Base-by-base conservation (phyloP, 768 basidiomycete genomes). In the Lactarius trivialis region DNA sequence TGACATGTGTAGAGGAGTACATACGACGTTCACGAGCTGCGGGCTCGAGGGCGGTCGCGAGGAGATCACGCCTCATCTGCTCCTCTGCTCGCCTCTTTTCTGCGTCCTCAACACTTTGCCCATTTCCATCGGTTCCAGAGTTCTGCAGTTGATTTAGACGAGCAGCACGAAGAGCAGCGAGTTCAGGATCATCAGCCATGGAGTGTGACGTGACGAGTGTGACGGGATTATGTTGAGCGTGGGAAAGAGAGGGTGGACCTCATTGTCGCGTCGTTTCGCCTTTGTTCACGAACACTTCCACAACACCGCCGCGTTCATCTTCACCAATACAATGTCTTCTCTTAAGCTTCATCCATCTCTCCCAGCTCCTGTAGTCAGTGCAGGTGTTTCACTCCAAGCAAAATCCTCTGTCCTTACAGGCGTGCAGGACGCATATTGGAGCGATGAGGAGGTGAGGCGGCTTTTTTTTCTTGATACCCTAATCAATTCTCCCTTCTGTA, bases 371-470 rank as follows among this genome's bases (percentile, higher is more conserved):
- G 86, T 85, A 45, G 77, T 88, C 33, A 86, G 89, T 65, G 82
- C 85, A 39, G 82, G 85, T 30, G 84, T 84, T 9, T 76, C 86
- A 53, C 78, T 85, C 64, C 89, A 89, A 73, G 89, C 88, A 66
- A 91, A 91, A 78, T 91, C 87, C 58, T 83, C 88, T 79, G 89
- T 91, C 63, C 76, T 91, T 65, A 91, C 91, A 34, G 92, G 91
- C 58, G 89, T 93, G 41, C 91, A 93, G 75, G 91, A 93, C 88
- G 91, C 91, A 86, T 93, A 93, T 73, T 93, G 91, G 91, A 93
- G 91, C 74, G 91, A 93, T 75, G 91, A 93, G 74, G 91, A 93
- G 71, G 82, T 85, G 58, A 89, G 72, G 36, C 43, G 21, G 24
- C 57, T 17, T 71, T 83, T 74, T 48, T 50, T 61, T n/a, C 43